Base-by-base conservation (phyloP, 352 stramenopile genomes). In the Globisporangium perplexum region DNA sequence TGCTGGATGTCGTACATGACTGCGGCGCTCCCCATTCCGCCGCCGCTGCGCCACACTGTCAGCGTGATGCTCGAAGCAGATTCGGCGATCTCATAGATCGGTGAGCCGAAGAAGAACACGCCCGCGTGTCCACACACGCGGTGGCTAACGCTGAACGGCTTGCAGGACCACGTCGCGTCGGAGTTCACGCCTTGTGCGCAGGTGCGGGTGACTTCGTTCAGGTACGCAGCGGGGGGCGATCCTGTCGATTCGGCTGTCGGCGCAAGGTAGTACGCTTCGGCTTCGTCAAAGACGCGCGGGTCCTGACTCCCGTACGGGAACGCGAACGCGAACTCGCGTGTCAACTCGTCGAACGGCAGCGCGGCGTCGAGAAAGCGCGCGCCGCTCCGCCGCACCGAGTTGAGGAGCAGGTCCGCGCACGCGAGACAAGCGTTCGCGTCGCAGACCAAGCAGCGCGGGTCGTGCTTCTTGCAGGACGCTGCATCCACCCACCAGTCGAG, bases 251-350 rank as follows among this genome's bases (percentile, higher is more conserved):
- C 5, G 41, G 41, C n/a, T 17, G 41, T 17, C 8, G 41, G 42
- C 31, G 15, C 43, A 68, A 85, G 42, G 55, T 74, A 67, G 81
- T 77, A 97, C 4, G 73, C 48, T 56, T 98, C 95, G 14, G 88
- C 90, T 55, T 98, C 92, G 65, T 97, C 93, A 72, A 98, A 98
- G 36, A 88, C 76, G 33, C 86, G 72, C 11, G 80, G 72, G 45
- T 93, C 72, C 55, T 96, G 83, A 33, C 85, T 97, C 14, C 89
- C 91, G 66, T 97, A 98, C 31, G 90, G 84, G 41, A 97, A 87
- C 14, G 63, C 76, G 50, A 91, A 83, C 28, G 86, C 96, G 39
- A 98, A 88, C 53, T 98, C 90, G 31, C 95, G 85, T 12, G 50
- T 62, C 12, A 83, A 48, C 53, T 98, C 95, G 59, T 98, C 95